Base-by-base conservation (phyloP, 305 asterid species). In the Fraxinus ornus region DNA sequence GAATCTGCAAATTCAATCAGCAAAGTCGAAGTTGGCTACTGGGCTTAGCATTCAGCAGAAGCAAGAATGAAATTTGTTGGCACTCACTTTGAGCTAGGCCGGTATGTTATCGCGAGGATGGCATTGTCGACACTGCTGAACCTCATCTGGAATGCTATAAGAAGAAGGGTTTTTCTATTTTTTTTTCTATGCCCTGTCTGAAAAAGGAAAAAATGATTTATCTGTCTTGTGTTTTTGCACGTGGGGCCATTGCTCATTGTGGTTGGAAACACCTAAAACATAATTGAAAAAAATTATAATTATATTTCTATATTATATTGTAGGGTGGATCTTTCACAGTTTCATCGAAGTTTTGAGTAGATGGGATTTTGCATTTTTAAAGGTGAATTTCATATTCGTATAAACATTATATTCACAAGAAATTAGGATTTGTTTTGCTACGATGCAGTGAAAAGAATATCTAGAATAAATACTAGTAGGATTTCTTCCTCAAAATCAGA, bases 41-140 rank as follows among this genome's bases (percentile, higher is more conserved):
- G 36, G 70, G 35, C 55, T 0, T 12, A 44, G 55, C n/a, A 15
- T 44, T 44, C 55, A 44, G 5, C 55, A 12, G n/a, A 44, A 44
- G 55, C n/a, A 12, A 76, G 36, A 66, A 35, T 57, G 32, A 2
- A 79, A 64, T 77, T 84, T 17, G 3, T 10, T 78, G 68, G 22
- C 66, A 80, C 80, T 82, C 85, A 84, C 80, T 80, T 82, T 83
- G 78, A 49, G 75, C 13, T 78, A 21, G 36, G 83, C 68, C 8
- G 37, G 84, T 33, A 39, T 55, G 80, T 60, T 78, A 26, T 79
- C 76, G 79, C 6, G 39, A 74, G 37, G 55, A 24, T 75, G 37
- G 81, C n/a, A 76, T 57, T 47, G 55, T 47, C 5, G 5, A 47
- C n/a, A 47, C 55, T 4, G 5, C n/a, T 24, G 75, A 13, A 6